Conservation (phyloP, 2,329 filamentous ascomycete species). For the Lasiodiplodia hormozganensis region DNA sequence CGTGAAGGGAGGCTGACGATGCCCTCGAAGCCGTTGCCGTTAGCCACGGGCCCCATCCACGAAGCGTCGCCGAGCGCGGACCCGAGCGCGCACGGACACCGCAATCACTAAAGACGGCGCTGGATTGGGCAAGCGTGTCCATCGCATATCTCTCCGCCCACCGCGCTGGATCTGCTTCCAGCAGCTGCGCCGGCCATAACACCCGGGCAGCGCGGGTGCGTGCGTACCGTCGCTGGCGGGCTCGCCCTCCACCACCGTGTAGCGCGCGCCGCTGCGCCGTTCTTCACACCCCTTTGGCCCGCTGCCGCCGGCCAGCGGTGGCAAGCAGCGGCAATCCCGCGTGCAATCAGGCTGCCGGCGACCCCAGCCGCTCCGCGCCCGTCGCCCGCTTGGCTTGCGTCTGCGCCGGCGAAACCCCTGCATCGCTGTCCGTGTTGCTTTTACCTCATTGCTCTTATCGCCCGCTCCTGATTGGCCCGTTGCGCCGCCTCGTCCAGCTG, state of each 20-base stretch:
- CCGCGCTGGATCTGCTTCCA: slow-evolving; percentile 9
- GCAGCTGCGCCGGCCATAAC: slow-evolving; percentile 5
- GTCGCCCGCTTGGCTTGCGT: slow-evolving; percentile 22
- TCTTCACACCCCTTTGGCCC: neutral
- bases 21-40: slow-evolving; percentile 22
- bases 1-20: slow-evolving; percentile 23
- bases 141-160: slow-evolving; percentile 27
- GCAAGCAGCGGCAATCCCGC: neutral
- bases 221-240: neutral
- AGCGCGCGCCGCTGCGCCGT: slow-evolving; percentile 3
- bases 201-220: neutral
- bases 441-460: slow-evolving; percentile 27
- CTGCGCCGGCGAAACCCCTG: slow-evolving; percentile 18
- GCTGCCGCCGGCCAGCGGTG: neutral
- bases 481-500: neutral
- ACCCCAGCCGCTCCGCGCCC: slow-evolving; percentile 8
- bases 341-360: slow-evolving; percentile 11
- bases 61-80: slow-evolving; percentile 20
- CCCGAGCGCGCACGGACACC: slow-evolving; percentile 15
- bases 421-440: slow-evolving; percentile 12
- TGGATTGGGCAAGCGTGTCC: slow-evolving; percentile 24
- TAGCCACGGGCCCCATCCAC: slow-evolving; percentile 24
- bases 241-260: slow-evolving; percentile 2
- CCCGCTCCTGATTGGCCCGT: neutral
- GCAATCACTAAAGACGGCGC: slow-evolving; percentile 15